phyloP scores from a whole-genome alignment of 2,329 filamentous ascomycete species.

The Rosellinia necatrix region DNA sequence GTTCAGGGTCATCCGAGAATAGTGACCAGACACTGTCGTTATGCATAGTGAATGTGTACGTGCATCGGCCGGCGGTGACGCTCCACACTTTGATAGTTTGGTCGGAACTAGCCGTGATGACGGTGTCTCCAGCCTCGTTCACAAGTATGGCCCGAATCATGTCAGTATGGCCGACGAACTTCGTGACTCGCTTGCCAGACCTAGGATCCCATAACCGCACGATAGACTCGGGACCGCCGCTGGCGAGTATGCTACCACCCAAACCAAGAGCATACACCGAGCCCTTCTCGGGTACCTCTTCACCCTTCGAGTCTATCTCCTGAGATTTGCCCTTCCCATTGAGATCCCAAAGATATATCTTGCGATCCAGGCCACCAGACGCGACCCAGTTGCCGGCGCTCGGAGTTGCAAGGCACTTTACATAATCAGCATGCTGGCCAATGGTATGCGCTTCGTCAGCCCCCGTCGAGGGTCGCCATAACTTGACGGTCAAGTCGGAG shows the following conservation, averaged over 20 bases:
- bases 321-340: slow-evolving; percentile 84
- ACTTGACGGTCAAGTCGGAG: slow-evolving; percentile 90
- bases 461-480: slow-evolving; percentile 80
- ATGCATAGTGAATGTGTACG: slow-evolving; percentile 99
- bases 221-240: slow-evolving; percentile 91
- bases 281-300: slow-evolving; percentile 86
- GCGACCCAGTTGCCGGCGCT: slow-evolving; percentile 79
- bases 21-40: slow-evolving; percentile 98
- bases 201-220: slow-evolving; percentile 91
- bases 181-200: slow-evolving; percentile 88
- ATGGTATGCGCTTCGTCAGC: slow-evolving; percentile 76
- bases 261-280: slow-evolving; percentile 91
- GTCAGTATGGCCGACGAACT: slow-evolving; percentile 95
- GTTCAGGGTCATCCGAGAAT: slow-evolving; percentile 82
- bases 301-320: slow-evolving; percentile 82
- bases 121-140: slow-evolving; percentile 84
- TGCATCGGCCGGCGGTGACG: slow-evolving; percentile 89
- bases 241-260: slow-evolving; percentile 80
- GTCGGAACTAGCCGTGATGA: slow-evolving; percentile 93
- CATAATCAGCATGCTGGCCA: slow-evolving; percentile 93
- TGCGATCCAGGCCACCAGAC: slow-evolving; percentile 89
- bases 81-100: slow-evolving; percentile 99
- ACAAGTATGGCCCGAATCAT: slow-evolving; percentile 91
- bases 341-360: slow-evolving; percentile 92
- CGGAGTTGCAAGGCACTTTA: slow-evolving; percentile 89